Base-by-base conservation (phyloP, 2,329 filamentous ascomycete genomes). In the Penicillium sp. region DNA sequence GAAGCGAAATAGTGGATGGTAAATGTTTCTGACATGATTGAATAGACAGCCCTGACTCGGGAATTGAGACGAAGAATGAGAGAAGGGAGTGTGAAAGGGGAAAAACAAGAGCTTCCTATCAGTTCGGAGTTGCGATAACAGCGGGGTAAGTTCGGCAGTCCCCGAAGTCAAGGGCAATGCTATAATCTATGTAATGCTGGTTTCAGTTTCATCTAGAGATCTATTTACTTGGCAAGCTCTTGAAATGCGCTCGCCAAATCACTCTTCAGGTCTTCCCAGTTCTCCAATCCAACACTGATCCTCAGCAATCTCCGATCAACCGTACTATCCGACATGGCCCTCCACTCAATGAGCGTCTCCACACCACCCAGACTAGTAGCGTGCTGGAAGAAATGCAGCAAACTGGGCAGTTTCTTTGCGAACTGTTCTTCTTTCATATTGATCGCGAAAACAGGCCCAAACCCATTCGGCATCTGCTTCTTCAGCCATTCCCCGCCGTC, bases 271-370 rank as follows among this genome's bases (percentile, higher is more conserved):
- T 97, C 94, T 72, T 94, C 88, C 80, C 89, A 88, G 44, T 83
- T 84, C 78, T 99, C 94, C 31, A 97, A 82, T 0, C 94, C 94
- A 32, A 97, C 77, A 71, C 92, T 97, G 29, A 99, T 77, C 48
- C 94, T 79, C 72, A 97, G 67, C 70, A 97, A 72, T 54, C 83
- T 79, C 67, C 80, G 83, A 68, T 95, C 90, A 38, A 95, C 86
- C 1, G 72, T 79, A 3, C 74, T 66, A 78, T 99, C 94, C 55
- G 86, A 88, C 90, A 99, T 94, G 45, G 88, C 84, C 55, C 94
- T 82, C 94, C 94, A 99, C 81, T 99, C 94, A 64, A 99, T 92
- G 77, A 97, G 75, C 67, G 90, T 94, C 82, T 97, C 94, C 9
- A 97, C 91, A 4, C 94, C 93, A 2, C 94, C 94, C 27, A 97